Conservation (phyloP, 176 grass and related monocot species). For the Eremochloa ophiuroides region DNA sequence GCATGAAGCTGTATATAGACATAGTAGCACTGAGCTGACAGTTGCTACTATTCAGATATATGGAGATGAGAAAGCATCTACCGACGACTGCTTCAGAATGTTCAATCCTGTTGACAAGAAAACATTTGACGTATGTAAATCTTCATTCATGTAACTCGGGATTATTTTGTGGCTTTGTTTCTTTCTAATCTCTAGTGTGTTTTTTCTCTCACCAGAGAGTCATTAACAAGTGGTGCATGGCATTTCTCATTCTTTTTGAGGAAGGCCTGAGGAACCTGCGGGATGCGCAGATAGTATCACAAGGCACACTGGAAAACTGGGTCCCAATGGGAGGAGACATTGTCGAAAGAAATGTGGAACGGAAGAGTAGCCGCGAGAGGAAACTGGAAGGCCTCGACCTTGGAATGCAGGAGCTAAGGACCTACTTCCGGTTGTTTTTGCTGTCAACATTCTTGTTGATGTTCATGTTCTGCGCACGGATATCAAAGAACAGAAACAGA, state of each 20-base stretch:
- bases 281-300: conserved; percentile 19
- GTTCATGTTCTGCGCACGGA: conserved; percentile 98
- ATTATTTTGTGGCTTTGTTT: neutral
- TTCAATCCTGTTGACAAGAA: conserved; percentile 87
- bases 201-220: conserved; percentile 48
- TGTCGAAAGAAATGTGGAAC: conserved; percentile 24
- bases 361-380: conserved; percentile 22
- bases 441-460: conserved; percentile 78
- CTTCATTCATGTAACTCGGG: neutral
- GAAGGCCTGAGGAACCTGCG: conserved; percentile 44
- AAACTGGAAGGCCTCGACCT: conserved; percentile 80
- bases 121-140: conserved; percentile 65
- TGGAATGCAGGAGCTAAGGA: conserved; percentile 90
- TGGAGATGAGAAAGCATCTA: conserved; percentile 72
- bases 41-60: conserved; percentile 62
- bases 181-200: neutral
- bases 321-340: conserved; percentile 40
- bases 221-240: conserved; percentile 72
- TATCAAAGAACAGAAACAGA: conserved; percentile 75
- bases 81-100: conserved; percentile 90
- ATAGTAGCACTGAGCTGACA: neutral
- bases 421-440: conserved; percentile 88
- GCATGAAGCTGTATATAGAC: neutral
- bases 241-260: conserved; percentile 86
- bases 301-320: conserved; percentile 31